Evolutionary conservation across 305 asterid species (phyloP).

Genomic region (Fraxinus sp.): DNA sequence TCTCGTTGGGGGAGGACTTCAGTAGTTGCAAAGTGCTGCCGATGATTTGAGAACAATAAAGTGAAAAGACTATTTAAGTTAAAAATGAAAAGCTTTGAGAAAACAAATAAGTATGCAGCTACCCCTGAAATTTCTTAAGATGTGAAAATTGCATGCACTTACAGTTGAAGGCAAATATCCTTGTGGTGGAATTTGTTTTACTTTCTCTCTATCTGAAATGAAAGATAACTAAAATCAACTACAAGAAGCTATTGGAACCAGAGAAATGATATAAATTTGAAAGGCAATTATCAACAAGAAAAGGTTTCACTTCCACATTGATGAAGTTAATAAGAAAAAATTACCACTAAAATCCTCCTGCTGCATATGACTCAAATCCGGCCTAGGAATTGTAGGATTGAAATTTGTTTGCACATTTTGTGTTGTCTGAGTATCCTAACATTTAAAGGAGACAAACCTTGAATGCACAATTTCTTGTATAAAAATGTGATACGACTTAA

Average conservation of each 20-base stretch:
- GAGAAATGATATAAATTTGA: neutral
- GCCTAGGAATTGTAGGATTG: conserved; percentile 13
- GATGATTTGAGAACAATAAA: conserved; percentile 13
- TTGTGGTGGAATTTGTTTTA: conserved; percentile 2
- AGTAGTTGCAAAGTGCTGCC: conserved; percentile 1
- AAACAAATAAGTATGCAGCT: neutral
- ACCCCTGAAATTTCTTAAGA: conserved; percentile 3
- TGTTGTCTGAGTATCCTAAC: conserved; percentile 25
- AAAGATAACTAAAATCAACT: neutral
- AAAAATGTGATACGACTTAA: neutral
- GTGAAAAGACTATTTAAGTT: neutral
- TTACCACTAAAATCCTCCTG: neutral
- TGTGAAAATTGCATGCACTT: conserved; percentile 21
- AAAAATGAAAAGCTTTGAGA: neutral
- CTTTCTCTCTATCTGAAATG: conserved; percentile 27
- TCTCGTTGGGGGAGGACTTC: conserved; percentile 11
- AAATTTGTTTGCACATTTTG: conserved; percentile 12
- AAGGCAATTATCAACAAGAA: neutral
- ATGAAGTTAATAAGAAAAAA: neutral
- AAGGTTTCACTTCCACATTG: neutral
- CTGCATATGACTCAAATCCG: conserved; percentile 18
- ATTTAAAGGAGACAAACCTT: neutral
- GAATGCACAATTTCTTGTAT: neutral
- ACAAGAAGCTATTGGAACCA: neutral
- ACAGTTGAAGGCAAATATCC: conserved; percentile 24